Base-by-base conservation (phyloP, 805 yeast species). In the Debaryomyces maramus region DNA sequence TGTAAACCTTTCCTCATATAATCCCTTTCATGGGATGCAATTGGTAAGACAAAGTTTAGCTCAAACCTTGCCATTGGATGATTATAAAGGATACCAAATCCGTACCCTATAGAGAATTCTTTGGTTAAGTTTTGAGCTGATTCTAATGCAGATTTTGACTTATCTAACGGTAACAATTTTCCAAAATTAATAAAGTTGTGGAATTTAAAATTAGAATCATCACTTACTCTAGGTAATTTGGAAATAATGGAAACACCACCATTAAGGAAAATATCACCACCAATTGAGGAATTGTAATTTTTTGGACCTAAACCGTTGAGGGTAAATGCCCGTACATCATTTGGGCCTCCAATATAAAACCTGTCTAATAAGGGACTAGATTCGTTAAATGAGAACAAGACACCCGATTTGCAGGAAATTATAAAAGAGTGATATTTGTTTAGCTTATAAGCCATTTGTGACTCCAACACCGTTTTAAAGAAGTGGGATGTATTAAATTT, bases 61-160 rank as follows among this genome's bases (percentile, higher is more conserved):
- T 78, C 83, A 44, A 78, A 76, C 38, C 83, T 58, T 0, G 82
- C 83, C 63, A 72, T 67, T 1, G 83, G 83, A 51, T 78, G 81
- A 38, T 72, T 71, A 53, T 72, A 78, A 23, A 77, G 59, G 1
- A 78, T 32, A 0, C 83, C 83, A 38, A 72, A 36, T 3, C 83
- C 83, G 16, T 55, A 52, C 32, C 75, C 58, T 4, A 67, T 45
- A 15, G 75, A 70, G 38, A 62, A 60, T 17, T 52, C 47, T n/a
- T 20, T 28, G 3, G 38, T 16, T 5, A 52, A 27, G 17, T 26
- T 37, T 24, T 18, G 37, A 15, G 44, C 8, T 6, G 44, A 13
- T 9, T 41, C 40, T 2, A 20, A n/a, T 6, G 33, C 11, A 6
- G 32, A 14, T 17, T 40, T 31, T 15, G 36, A 22, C 23, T 47